phyloP scores from a whole-genome alignment of 352 stramenopile genomes.

The Phytophthora idaei region DNA sequence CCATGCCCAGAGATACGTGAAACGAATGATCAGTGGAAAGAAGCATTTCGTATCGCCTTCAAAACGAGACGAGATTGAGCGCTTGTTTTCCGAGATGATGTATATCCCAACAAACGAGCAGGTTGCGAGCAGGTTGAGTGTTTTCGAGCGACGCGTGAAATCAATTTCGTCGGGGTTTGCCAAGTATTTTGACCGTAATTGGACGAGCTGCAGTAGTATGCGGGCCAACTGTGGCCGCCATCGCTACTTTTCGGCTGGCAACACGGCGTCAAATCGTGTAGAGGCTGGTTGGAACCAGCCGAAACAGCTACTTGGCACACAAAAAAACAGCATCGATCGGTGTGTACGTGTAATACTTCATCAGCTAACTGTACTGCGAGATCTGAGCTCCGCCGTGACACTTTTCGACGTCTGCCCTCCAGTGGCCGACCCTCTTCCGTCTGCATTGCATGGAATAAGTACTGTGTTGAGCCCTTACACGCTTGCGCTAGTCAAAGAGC shows the following conservation, averaged over 20 bases:
- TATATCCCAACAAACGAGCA: neutral
- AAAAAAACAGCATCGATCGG: neutral
- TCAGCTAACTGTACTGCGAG: neutral
- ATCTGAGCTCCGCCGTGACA: neutral
- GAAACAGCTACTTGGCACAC: neutral
- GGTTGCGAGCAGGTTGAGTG: neutral
- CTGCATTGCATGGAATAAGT: too few relatives aligned
- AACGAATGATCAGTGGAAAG: neutral
- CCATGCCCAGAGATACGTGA: neutral
- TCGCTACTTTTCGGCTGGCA: neutral
- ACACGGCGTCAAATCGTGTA: neutral
- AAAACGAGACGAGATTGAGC: neutral
- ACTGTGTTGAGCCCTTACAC: too few relatives aligned
- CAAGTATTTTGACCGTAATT: neutral
- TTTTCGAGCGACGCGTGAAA: neutral
- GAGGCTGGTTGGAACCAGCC: neutral
- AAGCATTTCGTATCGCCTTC: neutral
- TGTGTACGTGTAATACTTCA: neutral
- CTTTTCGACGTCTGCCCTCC: too few relatives aligned
- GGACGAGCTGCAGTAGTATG: neutral
- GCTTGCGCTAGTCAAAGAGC: too few relatives aligned
- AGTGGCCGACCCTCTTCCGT: too few relatives aligned
- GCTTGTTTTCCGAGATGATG: neutral
- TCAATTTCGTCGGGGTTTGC: neutral
- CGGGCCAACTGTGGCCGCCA: neutral